Base-by-base conservation (phyloP, 2,329 filamentous ascomycete species). In the Emmonsia crescens region DNA sequence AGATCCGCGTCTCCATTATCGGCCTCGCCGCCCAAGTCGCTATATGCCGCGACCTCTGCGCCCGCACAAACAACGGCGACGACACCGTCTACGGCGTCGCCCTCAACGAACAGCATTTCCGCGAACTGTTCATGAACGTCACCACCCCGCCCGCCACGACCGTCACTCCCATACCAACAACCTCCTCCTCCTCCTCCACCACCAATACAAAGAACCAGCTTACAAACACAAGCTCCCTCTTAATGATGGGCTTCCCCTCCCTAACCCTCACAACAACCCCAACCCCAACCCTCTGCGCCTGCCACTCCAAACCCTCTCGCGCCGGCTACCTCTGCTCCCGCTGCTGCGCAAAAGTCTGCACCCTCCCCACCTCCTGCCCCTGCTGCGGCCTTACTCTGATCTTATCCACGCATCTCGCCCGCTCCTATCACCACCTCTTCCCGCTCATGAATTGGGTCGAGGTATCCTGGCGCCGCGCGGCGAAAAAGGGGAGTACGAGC, bases 211-310 rank as follows among this genome's bases (percentile, higher is more conserved):
- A n/a, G n/a, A n/a, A n/a, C n/a, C n/a, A n/a, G n/a, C n/a, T n/a
- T 5, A n/a, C 40, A n/a, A 66, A 64, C 42, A 71, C 67, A 60
- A 74, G 64, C 59, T 78, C 82, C 2, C 79, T 99, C 48, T 83
- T 99, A 31, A 95, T 96, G 89, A 99, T 99, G 93, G 94, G 94
- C 4, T 99, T 99, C 70, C 94, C 94, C 0, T 95, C 90, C 5
- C 84, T 92, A 44, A 89, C 88, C 2, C 84, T 94, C 5, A 31
- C 24, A 3, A 10, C 27, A 89, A 90, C 60, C 81, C 85, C 1
- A 80, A 80, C 29, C 82, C 86, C 5, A 91, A 51, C 88, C 63
- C 85, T 94, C 64, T 99, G 94, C 73, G 91, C 92, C 5, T 99
- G 94, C 72, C 93, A 97, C 75, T 91, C 89, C 67, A 85, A 86